Evolutionary conservation across 768 basidiomycete species (phyloP).

Genomic region (Russula lepida): DNA sequence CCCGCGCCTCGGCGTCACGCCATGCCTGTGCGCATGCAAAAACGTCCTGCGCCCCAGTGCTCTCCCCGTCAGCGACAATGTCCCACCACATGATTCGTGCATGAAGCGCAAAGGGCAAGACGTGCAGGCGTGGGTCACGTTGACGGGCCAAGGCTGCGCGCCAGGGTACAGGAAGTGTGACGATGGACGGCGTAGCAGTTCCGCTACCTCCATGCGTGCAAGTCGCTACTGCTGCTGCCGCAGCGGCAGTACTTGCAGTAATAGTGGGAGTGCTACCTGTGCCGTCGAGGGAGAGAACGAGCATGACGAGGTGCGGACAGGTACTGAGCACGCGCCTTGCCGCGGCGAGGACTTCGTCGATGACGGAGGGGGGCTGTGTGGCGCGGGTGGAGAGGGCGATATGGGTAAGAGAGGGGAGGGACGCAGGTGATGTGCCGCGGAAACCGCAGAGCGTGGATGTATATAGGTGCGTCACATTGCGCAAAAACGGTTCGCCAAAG

Average conservation of each 20-base stretch:
- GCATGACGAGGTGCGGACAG: slow-evolving; percentile 14
- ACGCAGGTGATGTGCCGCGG: slow-evolving; percentile 8
- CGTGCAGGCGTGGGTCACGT: slow-evolving; percentile 15
- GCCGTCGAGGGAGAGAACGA: slow-evolving; percentile 16
- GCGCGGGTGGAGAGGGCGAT: slow-evolving; percentile 18
- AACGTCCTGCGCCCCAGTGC: slow-evolving; percentile 1
- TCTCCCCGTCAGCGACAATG: neutral
- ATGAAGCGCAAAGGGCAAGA: slow-evolving; percentile 17
- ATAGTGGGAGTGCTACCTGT: neutral
- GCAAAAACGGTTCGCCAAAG: slow-evolving; percentile 17
- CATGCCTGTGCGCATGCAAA: slow-evolving; percentile 15
- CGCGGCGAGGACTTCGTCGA: slow-evolving; percentile 1
- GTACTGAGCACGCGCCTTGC: slow-evolving; percentile 3
- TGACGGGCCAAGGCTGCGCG: neutral
- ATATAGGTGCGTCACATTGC: slow-evolving; percentile 16
- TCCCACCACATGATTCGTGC: slow-evolving; percentile 19
- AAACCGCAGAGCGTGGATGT: slow-evolving; percentile 21
- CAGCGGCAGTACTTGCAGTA: neutral
- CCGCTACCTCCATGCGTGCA: neutral
- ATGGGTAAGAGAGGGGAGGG: slow-evolving; percentile 15
- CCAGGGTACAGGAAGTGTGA: neutral
- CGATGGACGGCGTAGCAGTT: neutral
- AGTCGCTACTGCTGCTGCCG: neutral
- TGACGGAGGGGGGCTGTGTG: neutral
- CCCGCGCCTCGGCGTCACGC: slow-evolving; percentile 12